Conservation (phyloP, 164 flowering plant genomes). For the Vitis vinifera region ASM3070453v1 NC_081806.1:8920501-8921000, state of each 20-base stretch:
- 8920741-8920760: conserved; percentile 96
- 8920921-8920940: too few species aligned
- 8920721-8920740: conserved; percentile 97
- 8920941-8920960: too few species aligned
- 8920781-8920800: conserved; percentile 73
- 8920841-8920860: conserved; percentile 43
- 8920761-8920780: conserved; percentile 92
- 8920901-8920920: neutral
- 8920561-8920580: too few species aligned
- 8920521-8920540: neutral
- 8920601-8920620: too few species aligned
- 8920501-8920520: too few species aligned
- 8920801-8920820: conserved; percentile 57
- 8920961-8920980: too few species aligned
- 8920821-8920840: conserved; percentile 77
- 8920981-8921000: too few species aligned
- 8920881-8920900: neutral
- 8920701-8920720: conserved; percentile 46
- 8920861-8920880: neutral
- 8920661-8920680: neutral
- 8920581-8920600: too few species aligned
- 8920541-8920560: neutral
- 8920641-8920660: neutral
- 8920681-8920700: neutral
- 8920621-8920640: neutral